These are phyloP conservation scores for Furcasterigmium sp. DNA, from an alignment of 2,329 filamentous ascomycete genomes.

Conservation along the genomic window DNA sequence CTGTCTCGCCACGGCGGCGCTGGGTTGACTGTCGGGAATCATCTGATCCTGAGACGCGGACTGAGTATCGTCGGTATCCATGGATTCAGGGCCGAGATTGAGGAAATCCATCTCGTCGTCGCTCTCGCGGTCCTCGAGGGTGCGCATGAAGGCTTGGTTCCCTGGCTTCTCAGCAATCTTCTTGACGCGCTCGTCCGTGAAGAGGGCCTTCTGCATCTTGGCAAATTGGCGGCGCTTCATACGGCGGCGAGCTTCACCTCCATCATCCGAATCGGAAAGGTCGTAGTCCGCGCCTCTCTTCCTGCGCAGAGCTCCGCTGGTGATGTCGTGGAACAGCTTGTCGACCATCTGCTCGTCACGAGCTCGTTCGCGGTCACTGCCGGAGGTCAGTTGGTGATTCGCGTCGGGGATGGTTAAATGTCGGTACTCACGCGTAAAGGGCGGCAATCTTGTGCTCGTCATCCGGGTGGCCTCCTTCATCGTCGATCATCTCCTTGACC, in stretches of 20 bases:
- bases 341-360: constrained; percentile 83
- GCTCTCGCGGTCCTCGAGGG: constrained; percentile 75
- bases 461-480: constrained; percentile 68
- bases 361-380: constrained; percentile 70
- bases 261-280: constrained; percentile 87
- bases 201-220: constrained; percentile 83
- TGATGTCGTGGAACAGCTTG: constrained; percentile 89
- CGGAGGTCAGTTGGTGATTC: too few relatives aligned
- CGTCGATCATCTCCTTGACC: constrained; percentile 85
- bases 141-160: constrained; percentile 82
- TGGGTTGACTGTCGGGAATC: constrained; percentile 48
- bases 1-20: constrained; percentile 17
- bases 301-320: constrained; percentile 78
- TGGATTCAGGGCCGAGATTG: constrained; percentile 31
- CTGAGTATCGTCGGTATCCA: constrained; percentile 12
- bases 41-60: constrained; percentile 20
- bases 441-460: constrained; percentile 80
- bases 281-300: constrained; percentile 80
- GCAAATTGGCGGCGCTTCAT: constrained; percentile 85
- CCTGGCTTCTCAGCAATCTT: constrained; percentile 87
- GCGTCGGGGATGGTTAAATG: too few relatives aligned
- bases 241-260: constrained; percentile 68
- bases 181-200: constrained; percentile 83
- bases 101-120: constrained; percentile 76
- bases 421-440: constrained; percentile 78